phyloP scores from a whole-genome alignment of 106 monocot genomes.

The Dendrobium nobile region DNA sequence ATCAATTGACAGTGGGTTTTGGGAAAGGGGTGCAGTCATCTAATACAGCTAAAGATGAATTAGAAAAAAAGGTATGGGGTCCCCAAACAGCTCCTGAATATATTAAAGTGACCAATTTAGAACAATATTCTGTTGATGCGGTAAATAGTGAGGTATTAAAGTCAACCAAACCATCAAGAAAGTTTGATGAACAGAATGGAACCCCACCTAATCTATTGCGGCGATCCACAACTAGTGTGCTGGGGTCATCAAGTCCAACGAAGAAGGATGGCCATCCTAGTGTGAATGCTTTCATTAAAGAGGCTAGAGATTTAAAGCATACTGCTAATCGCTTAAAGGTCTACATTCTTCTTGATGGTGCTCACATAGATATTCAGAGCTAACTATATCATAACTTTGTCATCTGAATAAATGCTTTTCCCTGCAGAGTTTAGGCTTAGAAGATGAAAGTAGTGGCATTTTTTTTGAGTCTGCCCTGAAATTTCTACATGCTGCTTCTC shows the following conservation, averaged over 20 bases:
- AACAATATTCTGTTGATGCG: conserved; percentile 19
- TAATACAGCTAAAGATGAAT: conserved; percentile 19
- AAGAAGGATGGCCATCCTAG: conserved; percentile 37
- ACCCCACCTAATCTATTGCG: conserved; percentile 8
- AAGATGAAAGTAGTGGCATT: conserved; percentile 63
- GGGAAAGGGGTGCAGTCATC: conserved; percentile 26
- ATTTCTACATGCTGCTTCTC: conserved; percentile 72
- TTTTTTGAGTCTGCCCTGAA: conserved; percentile 91
- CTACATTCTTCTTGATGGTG: background rate
- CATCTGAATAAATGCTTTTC: background rate
- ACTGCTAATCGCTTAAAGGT: conserved; percentile 83
- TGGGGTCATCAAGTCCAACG: conserved; percentile 27
- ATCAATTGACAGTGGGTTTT: conserved; percentile 17
- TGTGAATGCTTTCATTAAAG: conserved; percentile 42
- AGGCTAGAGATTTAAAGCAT: conserved; percentile 86
- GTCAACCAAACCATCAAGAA: conserved; percentile 18
- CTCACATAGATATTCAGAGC: conserved; percentile 11
- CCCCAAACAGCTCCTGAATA: conserved; percentile 12
- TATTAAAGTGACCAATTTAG: conserved; percentile 24
- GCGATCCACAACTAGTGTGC: conserved; percentile 23
- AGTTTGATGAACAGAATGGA: conserved; percentile 28
- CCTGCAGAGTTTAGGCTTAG: conserved; percentile 56
- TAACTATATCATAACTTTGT: background rate
- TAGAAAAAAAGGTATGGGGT: conserved; percentile 14
- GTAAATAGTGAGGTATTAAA: conserved; percentile 22